Conservation (phyloP, 2,329 filamentous ascomycete species). For the Cladophialophora exuberans region DNA sequence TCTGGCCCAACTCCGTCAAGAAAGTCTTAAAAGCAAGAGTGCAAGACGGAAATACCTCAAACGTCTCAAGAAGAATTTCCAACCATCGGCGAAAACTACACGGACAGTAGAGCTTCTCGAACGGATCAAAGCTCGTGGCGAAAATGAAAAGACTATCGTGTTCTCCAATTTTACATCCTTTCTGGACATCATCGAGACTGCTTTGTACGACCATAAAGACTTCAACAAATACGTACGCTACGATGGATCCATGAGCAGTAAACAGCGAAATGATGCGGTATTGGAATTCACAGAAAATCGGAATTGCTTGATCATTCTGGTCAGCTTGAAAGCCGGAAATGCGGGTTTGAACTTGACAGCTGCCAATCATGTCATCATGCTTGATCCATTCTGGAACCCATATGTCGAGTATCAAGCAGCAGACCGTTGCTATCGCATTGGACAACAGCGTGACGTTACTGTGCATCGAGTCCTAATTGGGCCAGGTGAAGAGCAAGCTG, state of each 20-base stretch:
- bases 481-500: constrained; percentile 38
- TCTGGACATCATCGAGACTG: constrained; percentile 76
- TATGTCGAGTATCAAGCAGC: constrained; percentile 83
- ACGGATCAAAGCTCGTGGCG: constrained; percentile 50
- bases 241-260: constrained; percentile 73
- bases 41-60: constrained; percentile 71
- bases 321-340: constrained; percentile 80
- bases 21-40: constrained; percentile 64
- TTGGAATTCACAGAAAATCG: constrained; percentile 67
- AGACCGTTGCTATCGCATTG: constrained; percentile 86
- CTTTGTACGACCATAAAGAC: constrained; percentile 50
- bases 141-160: constrained; percentile 75
- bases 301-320: constrained; percentile 69
- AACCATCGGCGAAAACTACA: constrained; percentile 74
- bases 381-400: constrained; percentile 94
- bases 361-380: constrained; percentile 83
- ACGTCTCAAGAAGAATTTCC: constrained; percentile 69
- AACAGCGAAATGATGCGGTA: constrained; percentile 68
- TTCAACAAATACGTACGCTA: constrained; percentile 69
- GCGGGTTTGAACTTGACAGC: constrained; percentile 83
- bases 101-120: constrained; percentile 68
- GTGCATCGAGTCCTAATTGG: constrained; percentile 79
- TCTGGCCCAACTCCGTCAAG: constrained; percentile 69
- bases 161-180: constrained; percentile 82
- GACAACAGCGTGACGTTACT: constrained; percentile 72